Percentiles rank a stretch among this genome's conserved stretches.
Conservation (phyloP, 106 monocot species). For the Amphibolis antarctica region DNA sequence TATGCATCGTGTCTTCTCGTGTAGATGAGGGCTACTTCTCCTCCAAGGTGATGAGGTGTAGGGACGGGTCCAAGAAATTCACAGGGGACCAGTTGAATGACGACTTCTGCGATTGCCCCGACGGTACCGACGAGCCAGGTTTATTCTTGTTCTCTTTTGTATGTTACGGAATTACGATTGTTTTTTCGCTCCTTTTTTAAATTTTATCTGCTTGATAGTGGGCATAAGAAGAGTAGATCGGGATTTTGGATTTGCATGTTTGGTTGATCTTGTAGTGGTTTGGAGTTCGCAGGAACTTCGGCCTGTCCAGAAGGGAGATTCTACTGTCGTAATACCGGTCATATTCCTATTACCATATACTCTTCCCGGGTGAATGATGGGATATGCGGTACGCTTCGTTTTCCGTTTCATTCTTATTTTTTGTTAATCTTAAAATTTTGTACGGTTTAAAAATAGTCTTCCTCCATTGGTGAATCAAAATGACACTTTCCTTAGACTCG, state of each 20-base stretch:
- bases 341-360: slow-evolving; percentile 51
- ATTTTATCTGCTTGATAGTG: neutral
- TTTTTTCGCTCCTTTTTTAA: neutral
- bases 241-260: slow-evolving; percentile 4
- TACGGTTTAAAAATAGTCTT: neutral
- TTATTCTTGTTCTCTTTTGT: neutral
- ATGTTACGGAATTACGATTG: neutral
- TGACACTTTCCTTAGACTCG: neutral
- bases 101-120: slow-evolving; percentile 90
- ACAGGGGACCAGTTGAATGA: slow-evolving; percentile 74
- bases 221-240: neutral
- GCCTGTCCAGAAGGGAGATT: slow-evolving; percentile 96
- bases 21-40: slow-evolving; percentile 64
- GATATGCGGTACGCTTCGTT: slow-evolving; percentile 66
- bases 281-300: slow-evolving; percentile 61
- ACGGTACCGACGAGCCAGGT: slow-evolving; percentile 99
- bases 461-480: neutral
- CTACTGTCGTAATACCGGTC: slow-evolving; percentile 76
- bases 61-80: slow-evolving; percentile 89
- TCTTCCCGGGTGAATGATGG: slow-evolving; percentile 97
- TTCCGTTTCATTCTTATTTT: neutral
- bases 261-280: neutral
- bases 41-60: slow-evolving; percentile 71
- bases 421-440: neutral
- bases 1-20: neutral